phyloP scores from a whole-genome alignment of 2,329 filamentous ascomycete species.

The Aspergillus neotritici region DNA sequence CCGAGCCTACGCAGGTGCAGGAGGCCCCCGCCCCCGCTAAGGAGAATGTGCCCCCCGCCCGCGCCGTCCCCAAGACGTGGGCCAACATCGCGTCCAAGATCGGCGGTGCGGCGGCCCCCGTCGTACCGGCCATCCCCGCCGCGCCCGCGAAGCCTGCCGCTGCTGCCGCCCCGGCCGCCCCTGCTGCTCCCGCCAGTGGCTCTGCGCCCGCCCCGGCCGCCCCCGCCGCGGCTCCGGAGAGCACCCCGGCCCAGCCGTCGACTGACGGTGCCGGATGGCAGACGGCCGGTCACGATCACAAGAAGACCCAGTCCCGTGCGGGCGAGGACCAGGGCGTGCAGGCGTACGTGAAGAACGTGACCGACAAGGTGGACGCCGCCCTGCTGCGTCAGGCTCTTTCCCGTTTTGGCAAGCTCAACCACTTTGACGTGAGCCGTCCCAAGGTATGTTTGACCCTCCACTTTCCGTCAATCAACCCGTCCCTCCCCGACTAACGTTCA shows the following conservation, averaged over 20 bases:
- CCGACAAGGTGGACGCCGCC: constrained; percentile 72
- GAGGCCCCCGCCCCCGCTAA: constrained; percentile 49
- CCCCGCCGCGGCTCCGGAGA: constrained; percentile 46
- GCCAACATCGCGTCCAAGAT: constrained; percentile 53
- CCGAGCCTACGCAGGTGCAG: constrained; percentile 44
- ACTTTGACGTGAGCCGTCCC: constrained; percentile 59
- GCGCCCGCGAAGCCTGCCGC: constrained; percentile 31
- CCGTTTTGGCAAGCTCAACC: constrained; percentile 60
- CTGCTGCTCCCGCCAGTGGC: constrained; percentile 14
- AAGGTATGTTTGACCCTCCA: constrained; percentile 59
- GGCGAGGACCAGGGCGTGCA: constrained; percentile 69
- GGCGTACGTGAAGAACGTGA: constrained; percentile 94
- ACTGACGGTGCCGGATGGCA: constrained; percentile 72
- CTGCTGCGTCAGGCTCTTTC: constrained; percentile 66
- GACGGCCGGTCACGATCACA: constrained; percentile 69
- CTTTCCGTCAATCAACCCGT: neutral
- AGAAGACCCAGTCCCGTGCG: constrained; percentile 72
- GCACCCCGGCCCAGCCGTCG: constrained; percentile 70
- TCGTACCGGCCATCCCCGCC: constrained; percentile 32
- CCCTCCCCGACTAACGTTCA: constrained; percentile 1
- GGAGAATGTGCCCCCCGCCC: constrained; percentile 36
- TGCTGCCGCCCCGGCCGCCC: constrained; percentile 27
- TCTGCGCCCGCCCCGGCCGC: constrained; percentile 15
- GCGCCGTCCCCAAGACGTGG: constrained; percentile 60
- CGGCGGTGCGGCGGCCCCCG: constrained; percentile 31